phyloP scores from a whole-genome alignment of 805 yeast genomes.

The Suhomyces pyralidae region DNA sequence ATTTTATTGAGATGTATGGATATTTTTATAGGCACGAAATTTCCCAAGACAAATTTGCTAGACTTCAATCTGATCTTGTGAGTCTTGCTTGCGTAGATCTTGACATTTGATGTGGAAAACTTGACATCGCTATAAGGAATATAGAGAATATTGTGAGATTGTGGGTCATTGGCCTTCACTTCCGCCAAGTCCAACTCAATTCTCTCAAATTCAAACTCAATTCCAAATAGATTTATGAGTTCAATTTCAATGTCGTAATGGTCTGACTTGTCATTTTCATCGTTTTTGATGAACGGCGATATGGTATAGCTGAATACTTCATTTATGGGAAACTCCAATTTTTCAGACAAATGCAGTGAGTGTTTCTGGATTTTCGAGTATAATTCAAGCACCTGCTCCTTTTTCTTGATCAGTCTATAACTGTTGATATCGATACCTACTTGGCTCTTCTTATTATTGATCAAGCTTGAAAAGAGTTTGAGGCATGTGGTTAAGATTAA shows the following conservation, averaged over 20 bases:
- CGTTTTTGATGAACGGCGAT: conserved; percentile 35
- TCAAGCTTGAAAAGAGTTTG: conserved; percentile 35
- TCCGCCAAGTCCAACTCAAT: conserved; percentile 20
- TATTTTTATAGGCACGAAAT: conserved; percentile 22
- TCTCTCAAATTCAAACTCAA: conserved; percentile 18
- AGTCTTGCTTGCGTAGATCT: conserved; percentile 3
- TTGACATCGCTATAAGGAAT: neutral
- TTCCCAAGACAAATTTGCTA: conserved; percentile 31
- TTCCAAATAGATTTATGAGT: conserved; percentile 28
- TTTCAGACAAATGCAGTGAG: conserved; percentile 16
- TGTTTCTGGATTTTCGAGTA: conserved; percentile 16
- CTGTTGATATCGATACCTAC: conserved; percentile 25
- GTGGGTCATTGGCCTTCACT: neutral
- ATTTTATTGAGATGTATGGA: conserved; percentile 15
- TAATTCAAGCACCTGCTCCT: conserved; percentile 13
- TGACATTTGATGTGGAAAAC: conserved; percentile 9
- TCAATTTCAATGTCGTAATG: conserved; percentile 34
- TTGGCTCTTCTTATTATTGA: conserved; percentile 8
- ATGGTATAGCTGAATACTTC: conserved; percentile 36
- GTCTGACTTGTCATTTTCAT: conserved; percentile 23
- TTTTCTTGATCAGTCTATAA: conserved; percentile 19
- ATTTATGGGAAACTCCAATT: conserved; percentile 29
- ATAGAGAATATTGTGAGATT: neutral
- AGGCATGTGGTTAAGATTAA: conserved; percentile 40
- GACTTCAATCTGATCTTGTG: conserved; percentile 20